Base-by-base conservation (phyloP, 768 basidiomycete genomes). In the Daedaleopsis sinensis region DNA sequence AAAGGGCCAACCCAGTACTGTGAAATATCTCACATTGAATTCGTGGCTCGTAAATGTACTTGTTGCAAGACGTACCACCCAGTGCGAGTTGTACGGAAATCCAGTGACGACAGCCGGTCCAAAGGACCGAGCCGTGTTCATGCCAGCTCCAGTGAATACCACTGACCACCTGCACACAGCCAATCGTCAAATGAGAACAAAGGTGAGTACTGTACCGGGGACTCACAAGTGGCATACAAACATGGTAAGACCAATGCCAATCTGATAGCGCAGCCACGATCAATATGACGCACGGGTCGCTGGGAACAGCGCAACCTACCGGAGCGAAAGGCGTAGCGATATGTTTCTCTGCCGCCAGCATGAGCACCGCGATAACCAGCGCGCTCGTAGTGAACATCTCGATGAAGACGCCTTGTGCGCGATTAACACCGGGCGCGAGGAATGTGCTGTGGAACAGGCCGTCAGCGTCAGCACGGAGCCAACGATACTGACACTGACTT, bases 1-100 rank as follows among this genome's bases (percentile, higher is more conserved):
- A 82, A 81, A 0, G 89, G 89, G 42, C 90, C 89, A 10, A 89
- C 73, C 88, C 88, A 89, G 67, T 88, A 88, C 85, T 89, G 58
- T 15, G 24, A 16, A 65, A 5, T 42, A 23, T 32, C 50, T n/a
- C n/a, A n/a, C n/a, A n/a, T n/a, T n/a, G n/a, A n/a, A n/a, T n/a
- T n/a, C n/a, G n/a, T n/a, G n/a, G n/a, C n/a, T n/a, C n/a, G n/a
- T n/a, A n/a, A n/a, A n/a, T n/a, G 43, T 24, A 27, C 12, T 39
- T n/a, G 60, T 32, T 35, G 46, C 27, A 57, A 7, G 9, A 32
- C 84, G 37, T 72, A 88, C 87, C 61, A 89, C 79, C 88, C 87
- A 90, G 43, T 89, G 89, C 6, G 75, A 59, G 21, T 70, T 62
- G 50, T 73, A 67, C 15, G 80, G 77, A 67, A 89, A 89, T 19